Base-by-base conservation (phyloP, 768 basidiomycete species). In the Tephrocybe sp. region DNA sequence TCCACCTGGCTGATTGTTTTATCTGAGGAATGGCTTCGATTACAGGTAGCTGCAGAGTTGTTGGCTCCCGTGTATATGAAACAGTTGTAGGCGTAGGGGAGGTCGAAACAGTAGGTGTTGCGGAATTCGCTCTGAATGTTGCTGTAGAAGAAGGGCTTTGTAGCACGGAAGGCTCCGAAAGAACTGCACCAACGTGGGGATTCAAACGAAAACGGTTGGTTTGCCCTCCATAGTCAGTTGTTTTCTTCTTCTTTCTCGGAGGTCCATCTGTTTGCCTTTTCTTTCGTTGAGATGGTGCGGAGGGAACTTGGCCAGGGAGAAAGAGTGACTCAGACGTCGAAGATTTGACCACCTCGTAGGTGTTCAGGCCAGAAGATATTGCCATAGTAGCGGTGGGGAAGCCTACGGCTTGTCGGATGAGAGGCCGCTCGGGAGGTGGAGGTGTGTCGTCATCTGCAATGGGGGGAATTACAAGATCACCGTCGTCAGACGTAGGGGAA, bases 321-420 rank as follows among this genome's bases (percentile, higher is more conserved):
- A 79, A 83, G 24, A 62, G 55, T 25, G 56, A 47, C 10, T 50
- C 49, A 13, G 54, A 45, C 10, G 54, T 36, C 36, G 63, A 42
- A 21, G 62, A 62, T 38, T 63, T 37, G 15, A 68, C 47, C 10
- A 72, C 72, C 54, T 78, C 64, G 53, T 78, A 78, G 24, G 76
- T 78, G 36, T 61, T 70, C 33, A 73, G 57, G 46, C 58, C 64
- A 24, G 62, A 34, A 36, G 63, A 57, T 23, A 69, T 60, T 46
- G 64, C 42, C 30, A 57, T 57, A 30, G 64, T 54, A 33, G 54
- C 53, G 23, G 31, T 27, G 7, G 64, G 62, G 57, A 84, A 84
- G 18, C 69, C 83, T 31, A 85, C 65, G n/a, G 80, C 70, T 59
- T 82, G 76, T 41, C 83, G 75, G 55, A 85, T 74, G 23, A 85